Conservation (phyloP, 345 rosid genomes). For the Clarkia xantiana region DNA sequence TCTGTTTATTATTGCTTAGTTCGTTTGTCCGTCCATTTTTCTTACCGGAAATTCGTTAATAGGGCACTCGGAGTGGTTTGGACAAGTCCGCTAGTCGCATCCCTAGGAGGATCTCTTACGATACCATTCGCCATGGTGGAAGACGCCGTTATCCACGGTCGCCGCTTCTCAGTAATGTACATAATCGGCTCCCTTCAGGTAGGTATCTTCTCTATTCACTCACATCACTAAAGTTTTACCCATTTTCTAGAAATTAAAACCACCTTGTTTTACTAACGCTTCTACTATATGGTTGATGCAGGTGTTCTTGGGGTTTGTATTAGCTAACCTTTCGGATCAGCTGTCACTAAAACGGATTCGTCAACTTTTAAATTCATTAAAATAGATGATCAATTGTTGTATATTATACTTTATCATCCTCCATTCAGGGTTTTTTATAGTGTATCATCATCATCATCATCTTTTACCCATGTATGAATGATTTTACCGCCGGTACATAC, state of each 20-base stretch:
- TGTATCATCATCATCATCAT: too few relatives aligned
- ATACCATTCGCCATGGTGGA: constrained; percentile 36
- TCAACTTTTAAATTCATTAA: neutral
- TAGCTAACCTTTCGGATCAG: constrained; percentile 23
- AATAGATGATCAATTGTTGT: too few relatives aligned
- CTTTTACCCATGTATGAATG: too few relatives aligned
- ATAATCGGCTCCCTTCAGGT: constrained; percentile 26
- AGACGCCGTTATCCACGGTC: constrained; percentile 24
- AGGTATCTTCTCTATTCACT: constrained; percentile 2
- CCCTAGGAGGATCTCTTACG: constrained; percentile 28
- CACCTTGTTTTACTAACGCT: too few relatives aligned
- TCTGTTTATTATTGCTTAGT: neutral
- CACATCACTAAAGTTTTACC: neutral
- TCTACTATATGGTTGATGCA: neutral
- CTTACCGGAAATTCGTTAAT: neutral
- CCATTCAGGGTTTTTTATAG: too few relatives aligned
- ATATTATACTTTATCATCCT: too few relatives aligned
- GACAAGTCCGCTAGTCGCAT: constrained; percentile 33
- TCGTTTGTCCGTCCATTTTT: neutral
- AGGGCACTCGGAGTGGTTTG: constrained; percentile 35
- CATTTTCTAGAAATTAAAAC: neutral
- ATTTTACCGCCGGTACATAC: too few relatives aligned
- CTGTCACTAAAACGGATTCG: constrained; percentile 9
- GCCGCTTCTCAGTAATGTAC: constrained; percentile 18
- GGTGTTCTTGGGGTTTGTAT: constrained; percentile 25